These are phyloP conservation scores for Quercus lobata DNA, from an alignment of 331 rosid species.

Conservation along the genomic window DNA sequence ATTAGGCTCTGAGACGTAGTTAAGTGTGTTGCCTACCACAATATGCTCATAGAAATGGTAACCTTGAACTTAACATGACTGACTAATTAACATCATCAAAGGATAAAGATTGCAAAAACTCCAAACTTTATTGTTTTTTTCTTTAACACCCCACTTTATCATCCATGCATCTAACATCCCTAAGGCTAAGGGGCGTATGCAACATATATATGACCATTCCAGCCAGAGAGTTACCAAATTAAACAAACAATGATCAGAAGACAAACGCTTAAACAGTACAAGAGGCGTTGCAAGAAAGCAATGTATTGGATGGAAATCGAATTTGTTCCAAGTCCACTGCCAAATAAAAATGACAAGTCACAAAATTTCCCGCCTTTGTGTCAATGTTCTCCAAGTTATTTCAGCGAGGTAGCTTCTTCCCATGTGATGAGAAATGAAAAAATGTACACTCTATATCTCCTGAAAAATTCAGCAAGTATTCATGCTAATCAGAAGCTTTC, in stretches of 20 bases:
- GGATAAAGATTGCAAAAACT: too few relatives aligned
- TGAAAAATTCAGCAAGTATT: not conserved
- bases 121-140: too few relatives aligned
- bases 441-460: constrained; percentile 32
- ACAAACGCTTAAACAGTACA: not conserved
- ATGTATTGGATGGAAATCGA: constrained; percentile 1
- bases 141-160: too few relatives aligned
- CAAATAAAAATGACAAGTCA: constrained; percentile 21
- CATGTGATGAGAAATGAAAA: constrained; percentile 15
- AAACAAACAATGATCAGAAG: constrained; percentile 1
- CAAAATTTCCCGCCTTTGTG: constrained; percentile 13
- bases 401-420: constrained; percentile 19
- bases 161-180: too few relatives aligned
- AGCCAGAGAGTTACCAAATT: not conserved
- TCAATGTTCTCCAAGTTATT: constrained; percentile 30
- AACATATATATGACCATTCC: not conserved
- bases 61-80: too few relatives aligned
- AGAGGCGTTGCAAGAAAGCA: not conserved
- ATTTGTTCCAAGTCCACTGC: constrained; percentile 8
- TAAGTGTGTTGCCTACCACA: too few relatives aligned
- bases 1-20: too few relatives aligned
- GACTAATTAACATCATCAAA: too few relatives aligned
- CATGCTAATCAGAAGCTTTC: not conserved
- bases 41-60: too few relatives aligned
- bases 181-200: too few relatives aligned